These are phyloP conservation scores for Manihot esculenta DNA, from an alignment of 441 rosid species.

Conservation along the genomic window DNA sequence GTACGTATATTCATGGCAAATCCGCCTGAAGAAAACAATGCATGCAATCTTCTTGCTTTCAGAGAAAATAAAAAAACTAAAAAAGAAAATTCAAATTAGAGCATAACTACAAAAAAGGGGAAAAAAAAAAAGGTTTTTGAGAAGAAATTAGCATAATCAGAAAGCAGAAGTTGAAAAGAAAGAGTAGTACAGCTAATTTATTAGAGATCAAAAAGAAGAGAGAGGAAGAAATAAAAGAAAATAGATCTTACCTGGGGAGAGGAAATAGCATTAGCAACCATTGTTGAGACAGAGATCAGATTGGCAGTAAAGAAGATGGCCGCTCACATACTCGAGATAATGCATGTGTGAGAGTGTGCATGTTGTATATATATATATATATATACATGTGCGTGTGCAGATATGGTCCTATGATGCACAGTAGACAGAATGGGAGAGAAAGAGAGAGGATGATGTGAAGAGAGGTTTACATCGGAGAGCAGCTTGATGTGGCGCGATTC, in stretches of 20 bases:
- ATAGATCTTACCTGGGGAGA: slow-evolving; percentile 38
- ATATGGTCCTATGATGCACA: too few relatives aligned
- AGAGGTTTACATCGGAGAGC: slow-evolving; percentile 7
- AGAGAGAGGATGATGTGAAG: neutral
- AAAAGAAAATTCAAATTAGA: neutral
- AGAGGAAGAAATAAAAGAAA: neutral
- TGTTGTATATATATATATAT: slow-evolving; percentile 4
- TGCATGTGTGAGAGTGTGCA: neutral
- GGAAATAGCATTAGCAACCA: slow-evolving; percentile 33
- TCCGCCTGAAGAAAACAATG: neutral
- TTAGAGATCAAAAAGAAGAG: neutral
- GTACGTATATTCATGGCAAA: neutral
- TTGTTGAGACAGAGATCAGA: slow-evolving; percentile 14
- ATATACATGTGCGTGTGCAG: too few relatives aligned
- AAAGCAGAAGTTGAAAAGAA: slow-evolving; percentile 10
- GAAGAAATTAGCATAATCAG: neutral
- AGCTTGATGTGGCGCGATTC: slow-evolving; percentile 30
- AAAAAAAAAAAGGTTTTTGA: too few relatives aligned
- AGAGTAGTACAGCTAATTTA: neutral
- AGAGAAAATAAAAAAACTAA: neutral
- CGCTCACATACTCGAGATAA: neutral
- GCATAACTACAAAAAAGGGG: neutral
- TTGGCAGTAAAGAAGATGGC: neutral
- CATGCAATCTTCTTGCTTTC: neutral
- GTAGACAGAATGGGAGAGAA: too few relatives aligned